phyloP scores from a whole-genome alignment of 169 alveolate species.

The Plasmodium gallinaceum region DNA sequence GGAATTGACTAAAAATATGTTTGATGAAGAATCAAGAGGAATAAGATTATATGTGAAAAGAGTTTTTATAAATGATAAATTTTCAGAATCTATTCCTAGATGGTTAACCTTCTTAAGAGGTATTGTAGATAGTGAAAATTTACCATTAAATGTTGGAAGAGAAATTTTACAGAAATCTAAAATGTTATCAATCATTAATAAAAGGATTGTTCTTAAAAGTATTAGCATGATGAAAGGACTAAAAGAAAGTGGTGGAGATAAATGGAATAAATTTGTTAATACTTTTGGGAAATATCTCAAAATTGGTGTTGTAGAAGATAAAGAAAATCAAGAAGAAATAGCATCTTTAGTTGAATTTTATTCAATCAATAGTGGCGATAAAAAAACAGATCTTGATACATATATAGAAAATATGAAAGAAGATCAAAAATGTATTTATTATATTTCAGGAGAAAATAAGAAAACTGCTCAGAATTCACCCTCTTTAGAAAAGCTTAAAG shows the following conservation, averaged over 20 bases:
- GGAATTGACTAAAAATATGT: conserved; percentile 90
- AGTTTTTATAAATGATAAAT: conserved; percentile 97
- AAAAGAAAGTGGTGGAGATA: conserved; percentile 86
- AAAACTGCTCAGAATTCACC: conserved; percentile 94
- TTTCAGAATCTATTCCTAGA: conserved; percentile 95
- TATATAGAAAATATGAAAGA: conserved; percentile 94
- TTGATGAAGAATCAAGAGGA: conserved; percentile 96
- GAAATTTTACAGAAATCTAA: conserved; percentile 96
- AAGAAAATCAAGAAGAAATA: conserved; percentile 94
- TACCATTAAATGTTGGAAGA: conserved; percentile 98
- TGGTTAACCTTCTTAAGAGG: conserved; percentile 97
- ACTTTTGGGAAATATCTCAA: conserved; percentile 93
- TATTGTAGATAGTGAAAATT: conserved; percentile 98
- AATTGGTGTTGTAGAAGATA: conserved; percentile 98
- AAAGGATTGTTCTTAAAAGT: conserved; percentile 94
- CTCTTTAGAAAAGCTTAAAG: conserved; percentile 92
- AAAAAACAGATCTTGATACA: conserved; percentile 92
- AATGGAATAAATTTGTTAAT: conserved; percentile 94
- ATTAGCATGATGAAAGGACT: conserved; percentile 93
- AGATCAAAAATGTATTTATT: conserved; percentile 95
- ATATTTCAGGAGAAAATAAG: conserved; percentile 94
- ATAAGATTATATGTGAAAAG: conserved; percentile 97
- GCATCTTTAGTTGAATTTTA: conserved; percentile 93
- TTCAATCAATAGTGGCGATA: conserved; percentile 87
- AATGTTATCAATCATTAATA: conserved; percentile 95